Conservation (phyloP, 257 asterid genomes). For the Solanum arcanum region DNA sequence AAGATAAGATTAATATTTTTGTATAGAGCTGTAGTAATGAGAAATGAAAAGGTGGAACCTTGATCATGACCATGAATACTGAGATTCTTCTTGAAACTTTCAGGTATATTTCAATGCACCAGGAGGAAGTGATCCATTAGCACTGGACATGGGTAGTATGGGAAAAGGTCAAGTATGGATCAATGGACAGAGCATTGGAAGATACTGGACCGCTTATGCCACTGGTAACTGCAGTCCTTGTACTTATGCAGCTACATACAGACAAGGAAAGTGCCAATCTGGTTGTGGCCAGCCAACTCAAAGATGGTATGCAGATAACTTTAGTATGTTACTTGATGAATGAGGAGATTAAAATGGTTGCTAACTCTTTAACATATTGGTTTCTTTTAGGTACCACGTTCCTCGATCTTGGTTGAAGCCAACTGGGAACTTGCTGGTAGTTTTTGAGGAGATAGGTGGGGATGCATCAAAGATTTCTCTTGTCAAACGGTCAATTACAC, state of each 20-base stretch:
- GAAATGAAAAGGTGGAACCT: neutral
- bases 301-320: constrained; percentile 48
- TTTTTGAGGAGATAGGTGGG: constrained; percentile 89
- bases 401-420: constrained; percentile 91
- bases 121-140: constrained; percentile 60
- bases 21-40: neutral
- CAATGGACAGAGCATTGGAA: constrained; percentile 81
- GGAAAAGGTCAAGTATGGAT: constrained; percentile 91
- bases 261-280: constrained; percentile 54
- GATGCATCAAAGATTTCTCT: constrained; percentile 76
- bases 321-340: neutral
- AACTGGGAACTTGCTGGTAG: constrained; percentile 44
- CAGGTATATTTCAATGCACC: constrained; percentile 81
- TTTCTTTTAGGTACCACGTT: constrained; percentile 69
- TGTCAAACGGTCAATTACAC: constrained; percentile 45
- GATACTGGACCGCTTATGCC: constrained; percentile 80
- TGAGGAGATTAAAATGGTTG: neutral
- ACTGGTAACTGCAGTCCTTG: constrained; percentile 61
- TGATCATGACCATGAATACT: neutral
- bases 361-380: neutral
- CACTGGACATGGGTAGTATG: constrained; percentile 77
- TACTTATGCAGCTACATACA: constrained; percentile 55
- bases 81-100: neutral
- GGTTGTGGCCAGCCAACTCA: constrained; percentile 99
- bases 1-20: neutral